Evolutionary conservation across 2,329 filamentous ascomycete genomes (phyloP).

Genomic region (Fusarium nygamai): DNA sequence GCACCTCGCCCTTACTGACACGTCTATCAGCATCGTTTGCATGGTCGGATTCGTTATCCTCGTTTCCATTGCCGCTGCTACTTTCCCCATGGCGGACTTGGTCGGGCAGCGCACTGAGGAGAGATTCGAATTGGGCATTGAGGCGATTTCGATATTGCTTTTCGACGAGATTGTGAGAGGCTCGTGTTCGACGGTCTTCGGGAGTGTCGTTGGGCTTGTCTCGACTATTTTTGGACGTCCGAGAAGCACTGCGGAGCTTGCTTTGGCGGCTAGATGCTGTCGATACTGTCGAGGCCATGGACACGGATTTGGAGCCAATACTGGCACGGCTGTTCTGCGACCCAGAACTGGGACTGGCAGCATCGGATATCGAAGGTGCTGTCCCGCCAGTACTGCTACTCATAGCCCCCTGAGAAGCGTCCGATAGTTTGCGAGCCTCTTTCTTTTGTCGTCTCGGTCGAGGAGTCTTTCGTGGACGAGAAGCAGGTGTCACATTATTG

Average conservation of each 20-base stretch:
- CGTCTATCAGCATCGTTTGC: conserved; percentile 38
- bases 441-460: conserved; percentile 30
- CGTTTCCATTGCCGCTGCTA: conserved; percentile 16
- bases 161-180: conserved; percentile 43
- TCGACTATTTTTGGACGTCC: conserved; percentile 42
- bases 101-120: conserved; percentile 37
- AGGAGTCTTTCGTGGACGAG: conserved; percentile 32
- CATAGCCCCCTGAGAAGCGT: conserved; percentile 23
- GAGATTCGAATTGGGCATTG: conserved; percentile 43
- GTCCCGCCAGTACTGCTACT: conserved; percentile 32
- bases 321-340: conserved; percentile 41
- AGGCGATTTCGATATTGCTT: conserved; percentile 44
- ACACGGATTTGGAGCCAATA: conserved; percentile 35
- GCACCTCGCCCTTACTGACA: conserved; percentile 43
- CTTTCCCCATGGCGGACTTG: conserved; percentile 27
- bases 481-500: conserved; percentile 2
- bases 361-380: conserved; percentile 33
- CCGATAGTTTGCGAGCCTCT: conserved; percentile 34
- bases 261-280: conserved; percentile 40
- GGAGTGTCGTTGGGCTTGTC: conserved; percentile 40
- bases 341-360: conserved; percentile 37
- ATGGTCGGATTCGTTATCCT: conserved; percentile 36
- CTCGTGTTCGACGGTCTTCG: conserved; percentile 43
- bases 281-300: conserved; percentile 38
- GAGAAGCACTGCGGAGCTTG: conserved; percentile 43